phyloP scores from a whole-genome alignment of 2,329 filamentous ascomycete genomes.

The Pleoardoris graminearum region DNA sequence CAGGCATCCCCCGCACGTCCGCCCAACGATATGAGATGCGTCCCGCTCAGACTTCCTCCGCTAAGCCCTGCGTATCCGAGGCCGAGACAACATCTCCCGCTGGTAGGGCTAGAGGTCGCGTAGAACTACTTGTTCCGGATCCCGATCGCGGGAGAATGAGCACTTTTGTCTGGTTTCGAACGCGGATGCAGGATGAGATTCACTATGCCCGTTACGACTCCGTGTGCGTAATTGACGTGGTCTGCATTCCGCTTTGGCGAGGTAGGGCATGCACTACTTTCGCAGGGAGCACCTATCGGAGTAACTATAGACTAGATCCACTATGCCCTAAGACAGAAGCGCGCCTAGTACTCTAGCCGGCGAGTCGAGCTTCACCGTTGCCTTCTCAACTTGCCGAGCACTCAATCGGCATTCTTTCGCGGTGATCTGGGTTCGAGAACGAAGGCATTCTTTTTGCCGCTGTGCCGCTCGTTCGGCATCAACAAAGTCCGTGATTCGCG shows the following conservation, averaged over 20 bases:
- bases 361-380: background rate
- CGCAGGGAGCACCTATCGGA: background rate
- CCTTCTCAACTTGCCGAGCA: background rate
- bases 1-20: background rate
- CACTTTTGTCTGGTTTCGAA: slow-evolving; percentile 2
- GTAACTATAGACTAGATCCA: background rate
- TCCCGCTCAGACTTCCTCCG: slow-evolving; percentile 1
- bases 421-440: no score
- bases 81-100: background rate
- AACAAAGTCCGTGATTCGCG: background rate
- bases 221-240: background rate
- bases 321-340: background rate
- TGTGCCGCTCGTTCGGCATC: background rate
- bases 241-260: background rate
- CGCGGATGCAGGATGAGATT: background rate
- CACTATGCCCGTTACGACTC: background rate
- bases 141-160: no score
- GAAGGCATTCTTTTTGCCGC: background rate
- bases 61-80: slow-evolving; percentile 3
- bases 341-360: background rate
- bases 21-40: no score
- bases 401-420: background rate
- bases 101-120: background rate
- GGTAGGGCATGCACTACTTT: background rate
- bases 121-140: background rate